phyloP scores from a whole-genome alignment of 75 land plant species.

The Larix kaempferi region DNA sequence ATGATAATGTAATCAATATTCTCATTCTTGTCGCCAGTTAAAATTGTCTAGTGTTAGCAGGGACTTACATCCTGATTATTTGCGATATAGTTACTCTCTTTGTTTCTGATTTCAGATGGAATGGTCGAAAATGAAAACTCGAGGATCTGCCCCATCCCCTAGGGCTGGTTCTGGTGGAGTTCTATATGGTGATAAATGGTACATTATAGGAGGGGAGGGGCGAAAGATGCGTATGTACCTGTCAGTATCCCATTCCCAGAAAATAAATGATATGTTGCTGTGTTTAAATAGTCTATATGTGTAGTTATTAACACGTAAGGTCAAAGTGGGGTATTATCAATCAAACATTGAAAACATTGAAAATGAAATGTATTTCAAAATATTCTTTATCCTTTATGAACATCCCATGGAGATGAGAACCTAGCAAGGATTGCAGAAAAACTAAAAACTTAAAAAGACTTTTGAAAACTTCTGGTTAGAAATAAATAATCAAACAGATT shows the following conservation, averaged over 20 bases:
- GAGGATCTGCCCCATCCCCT: conserved; percentile 77
- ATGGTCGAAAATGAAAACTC: conserved; percentile 81
- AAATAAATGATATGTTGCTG: not conserved
- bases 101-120: conserved; percentile 58
- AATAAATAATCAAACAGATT: too few relatives aligned
- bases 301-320: not conserved
- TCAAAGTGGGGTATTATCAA: not conserved
- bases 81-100: not conserved
- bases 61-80: not conserved
- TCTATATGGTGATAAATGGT: conserved; percentile 86
- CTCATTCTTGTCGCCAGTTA: not conserved
- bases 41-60: not conserved
- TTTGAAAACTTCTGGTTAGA: not conserved
- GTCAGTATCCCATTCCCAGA: conserved; percentile 1
- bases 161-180: conserved; percentile 86
- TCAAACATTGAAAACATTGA: not conserved
- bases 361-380: not conserved
- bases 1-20: not conserved
- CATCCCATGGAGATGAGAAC: too few relatives aligned
- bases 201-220: conserved; percentile 88
- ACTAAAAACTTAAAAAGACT: not conserved
- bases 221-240: conserved; percentile 56
- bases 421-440: not conserved
- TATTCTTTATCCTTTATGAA: not conserved
- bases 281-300: not conserved